Evolutionary conservation across 2,329 filamentous ascomycete genomes (phyloP).

Genomic region (Paecilomyces niveus): DNA sequence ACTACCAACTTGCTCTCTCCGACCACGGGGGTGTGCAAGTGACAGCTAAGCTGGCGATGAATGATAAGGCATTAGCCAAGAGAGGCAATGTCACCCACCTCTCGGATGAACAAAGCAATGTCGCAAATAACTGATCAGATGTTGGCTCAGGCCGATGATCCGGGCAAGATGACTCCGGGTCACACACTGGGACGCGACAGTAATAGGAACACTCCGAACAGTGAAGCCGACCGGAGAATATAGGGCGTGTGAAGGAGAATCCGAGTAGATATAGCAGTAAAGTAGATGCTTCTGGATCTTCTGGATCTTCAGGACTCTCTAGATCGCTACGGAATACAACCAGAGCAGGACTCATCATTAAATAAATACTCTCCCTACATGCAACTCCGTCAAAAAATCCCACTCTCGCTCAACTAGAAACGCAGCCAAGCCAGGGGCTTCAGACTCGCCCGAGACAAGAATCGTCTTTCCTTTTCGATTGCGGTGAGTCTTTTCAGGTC

Average conservation of each 20-base stretch:
- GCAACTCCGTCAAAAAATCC: neutral
- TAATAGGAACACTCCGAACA: neutral
- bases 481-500: neutral
- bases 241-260: no score
- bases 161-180: neutral
- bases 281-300: no score
- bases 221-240: neutral
- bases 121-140: neutral
- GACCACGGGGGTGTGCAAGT: conserved; percentile 8
- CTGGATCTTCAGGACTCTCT: no score
- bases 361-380: neutral
- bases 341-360: neutral
- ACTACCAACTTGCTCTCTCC: conserved; percentile 6
- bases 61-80: neutral
- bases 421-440: neutral
- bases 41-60: neutral
- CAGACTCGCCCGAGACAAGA: neutral
- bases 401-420: neutral
- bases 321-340: no score
- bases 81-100: conserved; percentile 6
- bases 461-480: neutral
- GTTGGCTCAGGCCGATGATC: neutral
- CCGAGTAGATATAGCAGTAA: no score
- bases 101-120: neutral
- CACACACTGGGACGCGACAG: neutral